Evolutionary conservation across 768 basidiomycete genomes (phyloP).

Genomic region (Boletus pseudopeckii): DNA sequence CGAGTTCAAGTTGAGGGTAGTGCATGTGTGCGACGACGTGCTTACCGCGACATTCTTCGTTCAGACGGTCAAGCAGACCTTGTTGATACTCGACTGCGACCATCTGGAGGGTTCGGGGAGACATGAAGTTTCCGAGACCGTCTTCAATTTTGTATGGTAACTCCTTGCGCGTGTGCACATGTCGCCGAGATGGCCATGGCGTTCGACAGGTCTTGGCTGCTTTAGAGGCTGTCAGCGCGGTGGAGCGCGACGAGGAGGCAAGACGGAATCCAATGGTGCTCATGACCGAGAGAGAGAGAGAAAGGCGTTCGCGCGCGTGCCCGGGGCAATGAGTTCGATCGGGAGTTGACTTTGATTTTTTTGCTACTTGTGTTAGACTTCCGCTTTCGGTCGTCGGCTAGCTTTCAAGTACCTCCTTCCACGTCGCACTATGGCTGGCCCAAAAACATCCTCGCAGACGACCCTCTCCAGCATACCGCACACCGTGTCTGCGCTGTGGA

Average conservation of each 20-base stretch:
- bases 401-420: constrained; percentile 9
- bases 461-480: constrained; percentile 27
- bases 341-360: background rate
- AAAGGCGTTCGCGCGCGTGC: background rate
- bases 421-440: constrained; percentile 34
- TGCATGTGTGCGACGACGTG: background rate
- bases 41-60: constrained; percentile 70
- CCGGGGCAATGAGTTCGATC: background rate
- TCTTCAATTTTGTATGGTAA: constrained; percentile 66
- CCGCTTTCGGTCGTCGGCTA: constrained; percentile 11
- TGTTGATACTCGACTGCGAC: constrained; percentile 84
- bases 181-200: constrained; percentile 28
- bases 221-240: constrained; percentile 15
- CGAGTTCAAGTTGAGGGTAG: background rate
- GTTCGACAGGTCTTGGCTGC: constrained; percentile 5
- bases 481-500: constrained; percentile 57
- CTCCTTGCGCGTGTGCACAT: constrained; percentile 48
- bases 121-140: constrained; percentile 78
- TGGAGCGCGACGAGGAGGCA: constrained; percentile 20
- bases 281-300: constrained; percentile 16
- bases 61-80: constrained; percentile 74
- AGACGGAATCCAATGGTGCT: constrained; percentile 18
- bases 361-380: background rate
- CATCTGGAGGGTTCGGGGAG: constrained; percentile 64
- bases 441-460: constrained; percentile 27